Evolutionary conservation across 2,329 filamentous ascomycete genomes (phyloP).

Genomic region (Ophiocordyceps camponoti-leonardi): DNA sequence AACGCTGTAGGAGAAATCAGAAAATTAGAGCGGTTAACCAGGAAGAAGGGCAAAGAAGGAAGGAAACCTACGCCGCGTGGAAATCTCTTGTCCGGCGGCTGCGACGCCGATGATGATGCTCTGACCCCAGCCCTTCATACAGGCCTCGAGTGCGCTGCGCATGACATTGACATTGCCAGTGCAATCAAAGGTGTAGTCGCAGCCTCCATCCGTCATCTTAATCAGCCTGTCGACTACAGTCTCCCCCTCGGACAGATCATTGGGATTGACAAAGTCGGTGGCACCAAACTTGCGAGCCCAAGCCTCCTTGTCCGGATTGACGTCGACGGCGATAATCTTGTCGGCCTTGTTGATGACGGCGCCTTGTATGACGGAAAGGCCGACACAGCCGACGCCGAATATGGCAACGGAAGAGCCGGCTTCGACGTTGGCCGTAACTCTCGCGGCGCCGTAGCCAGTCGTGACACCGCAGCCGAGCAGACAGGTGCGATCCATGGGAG

Average conservation of each 20-base stretch:
- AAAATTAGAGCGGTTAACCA: slow-evolving; percentile 6
- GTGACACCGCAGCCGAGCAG: slow-evolving; percentile 96
- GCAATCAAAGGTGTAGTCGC: slow-evolving; percentile 98
- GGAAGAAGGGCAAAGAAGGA: neutral
- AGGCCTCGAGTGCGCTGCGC: slow-evolving; percentile 88
- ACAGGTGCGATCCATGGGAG: slow-evolving; percentile 91
- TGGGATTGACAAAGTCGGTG: slow-evolving; percentile 92
- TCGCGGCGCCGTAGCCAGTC: slow-evolving; percentile 89
- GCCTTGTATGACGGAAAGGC: slow-evolving; percentile 87
- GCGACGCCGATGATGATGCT: slow-evolving; percentile 97
- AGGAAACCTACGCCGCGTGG: slow-evolving; percentile 65
- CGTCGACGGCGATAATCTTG: slow-evolving; percentile 56
- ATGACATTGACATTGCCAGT: slow-evolving; percentile 94
- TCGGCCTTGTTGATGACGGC: slow-evolving; percentile 68
- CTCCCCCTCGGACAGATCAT: slow-evolving; percentile 51
- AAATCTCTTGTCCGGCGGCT: slow-evolving; percentile 88
- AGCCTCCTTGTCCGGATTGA: slow-evolving; percentile 80
- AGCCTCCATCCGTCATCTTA: slow-evolving; percentile 95
- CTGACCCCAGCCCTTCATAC: slow-evolving; percentile 98
- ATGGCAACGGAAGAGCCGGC: slow-evolving; percentile 78
- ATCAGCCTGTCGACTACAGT: slow-evolving; percentile 83
- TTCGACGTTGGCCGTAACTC: slow-evolving; percentile 84
- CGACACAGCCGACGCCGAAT: slow-evolving; percentile 92
- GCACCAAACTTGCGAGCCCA: slow-evolving; percentile 93
- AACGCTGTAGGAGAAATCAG: slow-evolving; percentile 45